Conservation (phyloP, 345 rosid species). For the Arabis hirsuta region DNA sequence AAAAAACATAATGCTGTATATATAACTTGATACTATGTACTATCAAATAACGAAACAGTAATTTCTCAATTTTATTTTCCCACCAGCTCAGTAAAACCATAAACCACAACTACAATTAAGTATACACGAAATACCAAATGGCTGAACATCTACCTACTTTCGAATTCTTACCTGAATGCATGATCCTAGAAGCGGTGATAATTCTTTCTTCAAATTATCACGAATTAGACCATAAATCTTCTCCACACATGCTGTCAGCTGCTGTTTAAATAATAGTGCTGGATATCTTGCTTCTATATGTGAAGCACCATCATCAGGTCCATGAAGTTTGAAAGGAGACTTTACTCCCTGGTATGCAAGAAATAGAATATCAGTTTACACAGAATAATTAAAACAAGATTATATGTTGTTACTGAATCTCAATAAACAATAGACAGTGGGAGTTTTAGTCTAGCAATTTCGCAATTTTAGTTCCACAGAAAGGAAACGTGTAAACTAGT, state of each 20-base stretch:
- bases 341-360: conserved; percentile 63
- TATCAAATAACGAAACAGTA: not conserved
- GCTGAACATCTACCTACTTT: conserved; percentile 17
- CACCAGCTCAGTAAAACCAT: no score
- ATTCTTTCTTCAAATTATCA: conserved; percentile 92
- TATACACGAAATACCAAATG: conserved; percentile 6
- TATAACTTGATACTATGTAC: conserved; percentile 12
- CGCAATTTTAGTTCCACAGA: conserved; percentile 10
- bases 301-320: conserved; percentile 73
- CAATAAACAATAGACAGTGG: not conserved
- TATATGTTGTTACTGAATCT: conserved; percentile 24
- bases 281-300: conserved; percentile 97
- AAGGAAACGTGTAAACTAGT: conserved; percentile 20
- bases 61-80: not conserved
- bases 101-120: not conserved
- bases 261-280: conserved; percentile 91
- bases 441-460: conserved; percentile 5
- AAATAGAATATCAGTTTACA: conserved; percentile 36
- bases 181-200: conserved; percentile 72
- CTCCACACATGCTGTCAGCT: conserved; percentile 95
- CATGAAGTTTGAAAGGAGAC: conserved; percentile 77
- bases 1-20: conserved; percentile 11
- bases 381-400: not conserved
- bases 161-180: conserved; percentile 82
- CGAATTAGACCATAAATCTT: conserved; percentile 97